Conservation (phyloP, 2,329 filamentous ascomycete genomes). For the Microsporum audouinii region DNA sequence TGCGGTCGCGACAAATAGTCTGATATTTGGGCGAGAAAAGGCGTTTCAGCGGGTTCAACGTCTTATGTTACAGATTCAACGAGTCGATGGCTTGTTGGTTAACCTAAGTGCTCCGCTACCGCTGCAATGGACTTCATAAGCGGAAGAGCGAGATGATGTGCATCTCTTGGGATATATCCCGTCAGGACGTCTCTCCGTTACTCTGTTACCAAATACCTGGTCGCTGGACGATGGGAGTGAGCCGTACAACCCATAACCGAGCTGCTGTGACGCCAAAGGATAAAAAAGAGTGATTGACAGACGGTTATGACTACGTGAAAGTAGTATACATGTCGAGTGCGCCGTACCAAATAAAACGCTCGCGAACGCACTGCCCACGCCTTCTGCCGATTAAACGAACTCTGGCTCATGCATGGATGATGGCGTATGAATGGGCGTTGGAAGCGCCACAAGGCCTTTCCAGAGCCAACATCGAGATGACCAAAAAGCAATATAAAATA, state of each 20-base stretch:
- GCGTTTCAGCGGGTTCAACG: not conserved
- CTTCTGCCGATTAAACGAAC: not conserved
- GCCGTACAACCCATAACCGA: not conserved
- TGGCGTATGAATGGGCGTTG: slow-evolving; percentile 1
- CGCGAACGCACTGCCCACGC: not conserved
- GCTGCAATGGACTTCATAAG: not conserved
- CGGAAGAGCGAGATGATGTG: not conserved
- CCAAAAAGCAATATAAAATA: not conserved
- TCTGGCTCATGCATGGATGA: not conserved
- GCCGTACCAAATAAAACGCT: not conserved
- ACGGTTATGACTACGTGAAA: not conserved
- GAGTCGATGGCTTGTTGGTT: not conserved
- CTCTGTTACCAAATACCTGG: not conserved
- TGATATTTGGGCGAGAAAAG: not conserved
- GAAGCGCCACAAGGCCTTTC: not conserved
- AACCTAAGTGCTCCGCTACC: not conserved
- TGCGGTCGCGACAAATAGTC: not conserved
- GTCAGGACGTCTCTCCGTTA: not conserved
- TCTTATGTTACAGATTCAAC: not conserved
- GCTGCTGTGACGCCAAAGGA: not conserved
- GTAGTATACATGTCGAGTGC: not conserved
- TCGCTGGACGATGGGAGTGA: not conserved
- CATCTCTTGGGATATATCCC: not conserved
- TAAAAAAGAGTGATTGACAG: not conserved
- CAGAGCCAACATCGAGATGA: not conserved